phyloP scores from a whole-genome alignment of 345 rosid genomes.

The Euphorbia peplus region DNA sequence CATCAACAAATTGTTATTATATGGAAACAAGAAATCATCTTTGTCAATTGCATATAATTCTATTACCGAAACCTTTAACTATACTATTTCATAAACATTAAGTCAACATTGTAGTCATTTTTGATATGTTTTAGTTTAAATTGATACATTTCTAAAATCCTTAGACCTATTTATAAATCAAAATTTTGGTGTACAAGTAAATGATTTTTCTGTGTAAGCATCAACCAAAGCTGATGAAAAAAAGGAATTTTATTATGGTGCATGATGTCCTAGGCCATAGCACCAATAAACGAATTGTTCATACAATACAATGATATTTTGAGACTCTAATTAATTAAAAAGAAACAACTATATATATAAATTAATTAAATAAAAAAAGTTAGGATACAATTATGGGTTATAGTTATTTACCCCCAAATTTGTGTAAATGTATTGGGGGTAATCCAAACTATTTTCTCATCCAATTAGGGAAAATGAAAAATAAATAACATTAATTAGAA shows the following conservation, averaged over 20 bases:
- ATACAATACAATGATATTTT: neutral
- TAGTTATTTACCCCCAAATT: conserved; percentile 27
- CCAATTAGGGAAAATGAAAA: conserved; percentile 27
- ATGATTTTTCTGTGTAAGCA: too few species aligned
- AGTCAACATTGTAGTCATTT: too few species aligned
- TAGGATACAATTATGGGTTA: conserved; percentile 23
- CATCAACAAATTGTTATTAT: too few species aligned
- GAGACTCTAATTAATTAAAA: conserved; percentile 8
- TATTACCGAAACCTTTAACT: too few species aligned
- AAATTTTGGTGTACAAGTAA: too few species aligned
- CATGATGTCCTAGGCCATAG: neutral
- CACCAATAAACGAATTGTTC: neutral
- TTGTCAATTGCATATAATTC: too few species aligned
- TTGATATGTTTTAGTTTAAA: too few species aligned
- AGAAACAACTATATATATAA: neutral
- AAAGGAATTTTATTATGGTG: neutral
- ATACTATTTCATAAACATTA: too few species aligned
- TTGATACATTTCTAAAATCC: too few species aligned
- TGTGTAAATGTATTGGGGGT: conserved; percentile 27
- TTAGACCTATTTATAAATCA: too few species aligned
- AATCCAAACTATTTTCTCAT: conserved; percentile 30
- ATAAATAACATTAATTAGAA: conserved; percentile 23
- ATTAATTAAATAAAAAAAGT: conserved; percentile 23
- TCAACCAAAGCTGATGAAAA: too few species aligned
- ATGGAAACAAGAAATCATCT: too few species aligned